Conservation (phyloP, 83 land plant genomes). For the Isoetes engelmannii region DNA sequence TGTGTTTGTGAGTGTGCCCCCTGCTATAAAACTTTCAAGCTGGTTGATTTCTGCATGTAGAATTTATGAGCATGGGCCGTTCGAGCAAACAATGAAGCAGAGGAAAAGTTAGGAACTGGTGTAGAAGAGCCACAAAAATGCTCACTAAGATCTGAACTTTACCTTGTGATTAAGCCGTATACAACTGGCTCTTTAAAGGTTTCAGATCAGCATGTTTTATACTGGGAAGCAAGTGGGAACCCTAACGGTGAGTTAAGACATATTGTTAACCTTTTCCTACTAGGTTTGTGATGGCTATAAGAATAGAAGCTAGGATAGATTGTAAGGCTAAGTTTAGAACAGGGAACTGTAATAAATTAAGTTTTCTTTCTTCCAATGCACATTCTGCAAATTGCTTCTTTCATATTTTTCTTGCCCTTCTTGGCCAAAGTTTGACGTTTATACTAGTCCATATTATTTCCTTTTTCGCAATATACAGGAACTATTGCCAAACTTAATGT, state of each 20-base stretch:
- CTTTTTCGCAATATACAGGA: too few species aligned
- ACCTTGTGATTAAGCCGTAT: slow-evolving; percentile 32
- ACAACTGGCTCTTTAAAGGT: slow-evolving; percentile 31
- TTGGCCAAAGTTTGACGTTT: background rate
- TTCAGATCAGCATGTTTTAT: slow-evolving; percentile 39
- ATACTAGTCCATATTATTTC: too few species aligned
- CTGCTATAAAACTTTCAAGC: too few species aligned
- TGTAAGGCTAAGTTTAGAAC: background rate
- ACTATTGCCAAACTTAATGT: too few species aligned
- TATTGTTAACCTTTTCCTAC: background rate
- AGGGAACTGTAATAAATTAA: background rate
- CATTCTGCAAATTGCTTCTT: background rate
- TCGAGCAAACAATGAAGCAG: too few species aligned
- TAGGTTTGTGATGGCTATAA: too few species aligned
- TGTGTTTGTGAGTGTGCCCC: too few species aligned
- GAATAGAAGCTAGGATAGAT: too few species aligned
- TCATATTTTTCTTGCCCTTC: background rate
- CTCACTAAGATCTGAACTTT: slow-evolving; percentile 19
- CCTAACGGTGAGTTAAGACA: slow-evolving; percentile 37
- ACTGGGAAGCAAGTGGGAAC: slow-evolving; percentile 49
- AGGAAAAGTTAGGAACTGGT: too few species aligned
- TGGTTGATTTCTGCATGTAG: too few species aligned
- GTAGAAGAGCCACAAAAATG: too few species aligned
- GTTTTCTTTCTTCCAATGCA: background rate
- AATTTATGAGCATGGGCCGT: too few species aligned